Evolutionary conservation across 495 filamentous ascomycete genomes (phyloP).

Genomic region (Coniosporium apollinis): DNA sequence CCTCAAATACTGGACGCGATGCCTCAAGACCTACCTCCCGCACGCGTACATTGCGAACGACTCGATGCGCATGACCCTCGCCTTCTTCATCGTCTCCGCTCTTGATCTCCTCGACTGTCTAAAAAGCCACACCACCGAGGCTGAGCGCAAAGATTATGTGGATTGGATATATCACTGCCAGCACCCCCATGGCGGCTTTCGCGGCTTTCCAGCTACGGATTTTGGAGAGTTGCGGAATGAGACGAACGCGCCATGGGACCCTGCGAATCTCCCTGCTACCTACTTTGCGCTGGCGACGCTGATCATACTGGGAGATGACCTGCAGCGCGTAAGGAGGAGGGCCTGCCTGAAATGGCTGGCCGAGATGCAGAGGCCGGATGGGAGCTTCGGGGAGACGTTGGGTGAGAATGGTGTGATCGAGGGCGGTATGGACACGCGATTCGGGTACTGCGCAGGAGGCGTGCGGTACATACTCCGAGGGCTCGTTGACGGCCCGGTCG

Average conservation of each 20-base stretch:
- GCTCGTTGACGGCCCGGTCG: constrained; percentile 29
- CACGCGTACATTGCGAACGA: constrained; percentile 70
- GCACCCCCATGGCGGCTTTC: constrained; percentile 60
- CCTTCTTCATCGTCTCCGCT: constrained; percentile 71
- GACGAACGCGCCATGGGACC: constrained; percentile 47
- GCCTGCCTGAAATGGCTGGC: constrained; percentile 58
- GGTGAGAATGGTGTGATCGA: constrained; percentile 43
- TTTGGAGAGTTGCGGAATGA: constrained; percentile 28
- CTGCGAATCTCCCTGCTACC: constrained; percentile 70
- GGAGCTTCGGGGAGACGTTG: constrained; percentile 79
- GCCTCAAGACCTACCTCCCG: constrained; percentile 67
- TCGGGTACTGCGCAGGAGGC: constrained; percentile 64
- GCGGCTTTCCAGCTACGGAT: constrained; percentile 56
- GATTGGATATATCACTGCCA: constrained; percentile 65
- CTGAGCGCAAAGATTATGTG: constrained; percentile 42
- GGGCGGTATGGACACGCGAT: constrained; percentile 70
- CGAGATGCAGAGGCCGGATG: constrained; percentile 62
- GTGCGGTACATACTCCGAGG: constrained; percentile 72
- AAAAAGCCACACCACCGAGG: constrained; percentile 33
- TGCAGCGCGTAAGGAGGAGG: constrained; percentile 46
- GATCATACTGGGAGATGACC: constrained; percentile 56
- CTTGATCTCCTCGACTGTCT: constrained; percentile 61
- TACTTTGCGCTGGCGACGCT: constrained; percentile 71
- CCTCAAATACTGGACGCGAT: constrained; percentile 84
- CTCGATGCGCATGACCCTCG: constrained; percentile 74